phyloP scores from a whole-genome alignment of 768 basidiomycete species.

The Naematelia aurantialba region DNA sequence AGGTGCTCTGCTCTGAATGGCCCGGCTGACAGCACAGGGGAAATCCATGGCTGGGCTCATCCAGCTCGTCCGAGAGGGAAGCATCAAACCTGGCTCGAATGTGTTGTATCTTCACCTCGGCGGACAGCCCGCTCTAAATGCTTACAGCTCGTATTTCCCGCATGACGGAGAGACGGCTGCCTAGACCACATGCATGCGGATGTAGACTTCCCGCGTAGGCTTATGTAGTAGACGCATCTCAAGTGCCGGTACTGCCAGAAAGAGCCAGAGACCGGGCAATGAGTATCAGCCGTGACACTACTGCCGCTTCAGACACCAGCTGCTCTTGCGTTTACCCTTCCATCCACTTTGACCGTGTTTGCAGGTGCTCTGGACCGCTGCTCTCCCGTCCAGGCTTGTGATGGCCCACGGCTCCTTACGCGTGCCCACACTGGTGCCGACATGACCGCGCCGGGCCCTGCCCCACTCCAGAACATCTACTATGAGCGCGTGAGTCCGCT shows the following conservation, averaged over 20 bases:
- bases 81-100: constrained; percentile 23
- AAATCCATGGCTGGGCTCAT: constrained; percentile 35
- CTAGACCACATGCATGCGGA: background rate
- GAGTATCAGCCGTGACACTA: too few relatives aligned
- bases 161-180: background rate
- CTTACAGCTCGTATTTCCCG: constrained; percentile 27
- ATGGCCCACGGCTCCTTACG: background rate
- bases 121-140: constrained; percentile 33
- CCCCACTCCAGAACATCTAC: constrained; percentile 63
- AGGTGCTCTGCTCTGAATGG: too few relatives aligned
- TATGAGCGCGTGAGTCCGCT: constrained; percentile 72
- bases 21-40: too few relatives aligned
- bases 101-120: constrained; percentile 37
- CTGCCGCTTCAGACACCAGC: too few relatives aligned
- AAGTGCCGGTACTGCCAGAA: too few relatives aligned
- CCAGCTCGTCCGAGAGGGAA: constrained; percentile 26
- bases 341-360: too few relatives aligned
- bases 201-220: too few relatives aligned
- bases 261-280: too few relatives aligned
- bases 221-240: too few relatives aligned
- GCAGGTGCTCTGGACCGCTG: background rate
- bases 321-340: too few relatives aligned
- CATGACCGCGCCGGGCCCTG: constrained; percentile 3
- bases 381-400: background rate
- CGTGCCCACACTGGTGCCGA: background rate